Conservation (phyloP, 2,329 filamentous ascomycete genomes). For the Phaeoacremonium minimum region DNA sequence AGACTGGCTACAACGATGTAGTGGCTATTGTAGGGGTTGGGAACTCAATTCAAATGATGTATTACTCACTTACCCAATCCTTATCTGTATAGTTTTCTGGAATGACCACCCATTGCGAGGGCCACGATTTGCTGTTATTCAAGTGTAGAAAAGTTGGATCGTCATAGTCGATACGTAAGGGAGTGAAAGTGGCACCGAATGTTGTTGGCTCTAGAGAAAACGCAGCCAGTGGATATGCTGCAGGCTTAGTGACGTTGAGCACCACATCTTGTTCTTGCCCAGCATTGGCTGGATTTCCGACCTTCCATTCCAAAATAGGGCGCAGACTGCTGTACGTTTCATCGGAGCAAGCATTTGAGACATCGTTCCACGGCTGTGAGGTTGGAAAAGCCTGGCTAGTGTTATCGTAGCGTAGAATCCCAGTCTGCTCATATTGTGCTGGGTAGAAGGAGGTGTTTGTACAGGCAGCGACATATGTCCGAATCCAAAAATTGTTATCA, state of each 20-base stretch:
- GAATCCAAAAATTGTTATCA: constrained; percentile 18
- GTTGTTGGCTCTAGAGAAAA: constrained; percentile 16
- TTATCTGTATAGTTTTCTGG: constrained; percentile 11
- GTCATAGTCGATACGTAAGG: constrained; percentile 35
- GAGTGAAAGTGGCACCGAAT: constrained; percentile 19
- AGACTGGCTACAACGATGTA: neutral
- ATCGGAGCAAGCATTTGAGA: constrained; percentile 18
- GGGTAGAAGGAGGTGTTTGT: neutral
- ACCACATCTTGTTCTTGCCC: no score
- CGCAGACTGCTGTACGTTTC: constrained; percentile 17
- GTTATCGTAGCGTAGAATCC: constrained; percentile 19
- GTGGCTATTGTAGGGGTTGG: neutral
- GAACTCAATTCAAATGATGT: neutral
- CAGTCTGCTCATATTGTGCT: constrained; percentile 9
- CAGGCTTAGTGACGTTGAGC: constrained; percentile 5
- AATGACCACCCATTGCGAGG: constrained; percentile 10
- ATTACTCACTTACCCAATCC: constrained; percentile 9
- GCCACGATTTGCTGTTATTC: constrained; percentile 8
- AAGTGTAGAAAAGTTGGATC: constrained; percentile 30
- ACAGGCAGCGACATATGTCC: constrained; percentile 7
- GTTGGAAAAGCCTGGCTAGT: constrained; percentile 10
- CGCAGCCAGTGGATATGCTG: constrained; percentile 9
- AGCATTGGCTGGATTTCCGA: constrained; percentile 8
- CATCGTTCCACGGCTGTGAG: constrained; percentile 10
- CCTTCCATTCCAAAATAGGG: constrained; percentile 17